Percentiles rank a stretch among this genome's conserved stretches.
These are phyloP conservation scores for Cystoisospora suis DNA, from an alignment of 169 alveolate species.

Conservation along the genomic window DNA sequence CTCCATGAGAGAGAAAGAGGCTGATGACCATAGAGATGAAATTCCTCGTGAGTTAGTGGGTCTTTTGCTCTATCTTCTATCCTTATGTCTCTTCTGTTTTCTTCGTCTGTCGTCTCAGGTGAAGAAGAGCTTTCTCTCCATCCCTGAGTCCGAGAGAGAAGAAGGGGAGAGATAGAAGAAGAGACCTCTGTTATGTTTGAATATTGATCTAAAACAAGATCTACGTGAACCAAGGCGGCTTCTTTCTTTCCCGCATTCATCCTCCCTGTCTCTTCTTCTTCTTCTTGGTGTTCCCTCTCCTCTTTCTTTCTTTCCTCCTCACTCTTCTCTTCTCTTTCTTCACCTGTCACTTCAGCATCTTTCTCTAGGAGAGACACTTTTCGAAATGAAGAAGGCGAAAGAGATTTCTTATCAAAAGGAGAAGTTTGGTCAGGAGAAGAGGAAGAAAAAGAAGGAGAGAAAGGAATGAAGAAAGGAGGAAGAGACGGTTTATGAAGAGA, in stretches of 20 bases:
- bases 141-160: neutral
- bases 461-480: neutral
- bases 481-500: too few relatives aligned
- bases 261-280: neutral
- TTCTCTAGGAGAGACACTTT: too few relatives aligned
- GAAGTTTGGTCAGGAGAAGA: too few relatives aligned
- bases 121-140: neutral
- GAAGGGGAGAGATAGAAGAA: neutral
- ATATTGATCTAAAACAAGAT: neutral
- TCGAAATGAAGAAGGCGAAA: too few relatives aligned
- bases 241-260: neutral
- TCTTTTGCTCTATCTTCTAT: too few relatives aligned
- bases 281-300: neutral
- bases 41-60: too few relatives aligned
- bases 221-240: neutral
- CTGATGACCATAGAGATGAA: too few relatives aligned
- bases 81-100: neutral
- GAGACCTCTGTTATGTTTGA: neutral
- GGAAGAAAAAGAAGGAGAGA: too few relatives aligned
- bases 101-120: neutral
- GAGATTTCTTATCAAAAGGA: too few relatives aligned
- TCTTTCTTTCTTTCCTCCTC: neutral
- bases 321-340: neutral
- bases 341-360: neutral
- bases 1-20: too few relatives aligned